Conservation (phyloP, 331 rosid genomes). For the Spiraea crenata region DNA sequence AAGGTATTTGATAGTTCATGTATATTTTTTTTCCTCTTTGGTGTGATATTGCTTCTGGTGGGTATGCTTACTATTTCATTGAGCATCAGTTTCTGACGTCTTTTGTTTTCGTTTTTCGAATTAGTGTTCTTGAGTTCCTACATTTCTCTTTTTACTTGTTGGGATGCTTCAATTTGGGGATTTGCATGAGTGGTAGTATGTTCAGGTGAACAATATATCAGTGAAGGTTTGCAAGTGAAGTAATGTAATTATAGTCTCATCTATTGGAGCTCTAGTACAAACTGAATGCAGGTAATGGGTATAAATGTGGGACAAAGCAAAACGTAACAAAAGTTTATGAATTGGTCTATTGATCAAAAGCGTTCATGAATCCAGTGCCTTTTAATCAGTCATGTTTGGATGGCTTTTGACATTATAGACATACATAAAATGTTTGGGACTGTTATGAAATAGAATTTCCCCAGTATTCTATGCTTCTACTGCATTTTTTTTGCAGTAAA, state of each 20-base stretch:
- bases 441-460: not conserved
- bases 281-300: not conserved
- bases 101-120: not conserved
- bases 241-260: not conserved
- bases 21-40: conserved; percentile 11
- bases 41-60: not conserved
- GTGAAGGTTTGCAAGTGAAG: conserved; percentile 4
- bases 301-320: not conserved
- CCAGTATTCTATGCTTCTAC: not conserved
- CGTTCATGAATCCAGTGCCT: not conserved
- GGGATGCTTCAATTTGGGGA: conserved; percentile 9
- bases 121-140: not conserved
- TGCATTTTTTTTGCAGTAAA: not conserved
- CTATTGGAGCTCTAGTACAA: not conserved
- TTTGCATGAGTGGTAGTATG: not conserved
- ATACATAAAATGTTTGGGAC: not conserved
- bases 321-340: not conserved
- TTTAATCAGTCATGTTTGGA: not conserved
- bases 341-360: not conserved
- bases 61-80: not conserved
- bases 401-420: not conserved
- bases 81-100: not conserved
- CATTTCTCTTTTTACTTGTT: not conserved
- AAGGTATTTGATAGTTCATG: conserved; percentile 46
- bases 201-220: not conserved